Evolutionary conservation across 2,329 filamentous ascomycete species (phyloP), one percentile per base, ranked within the genome.

Genomic region (Fonsecaea monophora): DNA sequence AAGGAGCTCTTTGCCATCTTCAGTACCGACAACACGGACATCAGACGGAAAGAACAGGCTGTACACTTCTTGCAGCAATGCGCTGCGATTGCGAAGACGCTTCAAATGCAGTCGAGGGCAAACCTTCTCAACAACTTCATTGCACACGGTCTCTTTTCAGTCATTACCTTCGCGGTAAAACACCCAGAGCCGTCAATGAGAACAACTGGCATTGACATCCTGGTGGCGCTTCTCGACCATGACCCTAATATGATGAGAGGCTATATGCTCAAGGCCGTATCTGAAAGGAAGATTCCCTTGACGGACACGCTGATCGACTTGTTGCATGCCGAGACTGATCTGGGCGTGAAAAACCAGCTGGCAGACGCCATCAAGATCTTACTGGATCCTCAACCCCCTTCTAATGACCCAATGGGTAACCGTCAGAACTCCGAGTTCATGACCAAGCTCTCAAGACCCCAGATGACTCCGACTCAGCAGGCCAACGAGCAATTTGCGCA

Each of bases 11-110:
- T 98, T 77, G 86, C 86, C 62, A 92, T 98, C 69, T 97, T 98
- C 75, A 86, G 85, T 21, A 82, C 87, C 0, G 83, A 88, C 30
- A 87, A 88, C 67, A 77, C 79, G 60, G 88, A 91, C 58, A 82
- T 86, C 60, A 88, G 87, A 75, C 88, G 91, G 67, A 96, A 95
- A 79, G 97, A 97, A 78, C 92, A 98, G 73, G 95, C 92, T 0
- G 94, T 99, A 10, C 85, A 96, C 42, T 98, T 99, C 78, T 95
- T 99, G 67, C 94, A 98, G 78, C 94, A 98, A 78, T 98, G 94
- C 80, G 96, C 93, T 72, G 87, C 89, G 3, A 95, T 98, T 73
- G 92, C 93, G 1, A 99, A 99, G 82, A 97, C 93, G 74, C 84
- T 99, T 18, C 95, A 98, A 76, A 90, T 91, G 1, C 90, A 90